These are phyloP conservation scores for Populus deltoides DNA, from an alignment of 345 rosid species.

Conservation along the genomic window DNA sequence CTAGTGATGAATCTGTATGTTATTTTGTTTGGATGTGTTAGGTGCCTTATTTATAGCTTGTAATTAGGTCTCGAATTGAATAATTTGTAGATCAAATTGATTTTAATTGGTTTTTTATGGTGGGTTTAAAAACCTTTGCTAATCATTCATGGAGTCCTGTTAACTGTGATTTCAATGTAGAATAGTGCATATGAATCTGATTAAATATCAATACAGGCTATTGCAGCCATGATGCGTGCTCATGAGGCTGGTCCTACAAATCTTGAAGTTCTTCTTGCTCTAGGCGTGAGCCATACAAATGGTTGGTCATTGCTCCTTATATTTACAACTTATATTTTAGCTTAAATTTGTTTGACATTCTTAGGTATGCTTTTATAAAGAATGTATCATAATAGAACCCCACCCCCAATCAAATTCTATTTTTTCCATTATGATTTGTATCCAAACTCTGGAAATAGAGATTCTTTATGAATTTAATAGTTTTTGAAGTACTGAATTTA, in stretches of 20 bases:
- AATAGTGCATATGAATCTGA: conserved; percentile 4
- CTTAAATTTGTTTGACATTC: not conserved
- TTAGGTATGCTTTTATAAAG: not conserved
- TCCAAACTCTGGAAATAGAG: not conserved
- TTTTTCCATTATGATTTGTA: not conserved
- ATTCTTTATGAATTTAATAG: not conserved
- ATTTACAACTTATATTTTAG: not conserved
- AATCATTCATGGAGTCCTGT: not conserved
- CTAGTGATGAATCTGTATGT: not conserved
- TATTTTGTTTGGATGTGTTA: not conserved
- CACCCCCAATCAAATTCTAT: not conserved
- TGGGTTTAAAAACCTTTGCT: not conserved
- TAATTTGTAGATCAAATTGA: not conserved
- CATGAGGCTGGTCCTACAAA: conserved; percentile 94
- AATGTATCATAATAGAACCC: not conserved
- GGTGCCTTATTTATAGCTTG: not conserved
- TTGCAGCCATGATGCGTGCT: conserved; percentile 99
- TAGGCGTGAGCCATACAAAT: conserved; percentile 98
- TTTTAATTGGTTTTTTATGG: not conserved
- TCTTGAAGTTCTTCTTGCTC: conserved; percentile 97
- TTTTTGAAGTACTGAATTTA: not conserved
- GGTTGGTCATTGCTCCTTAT: conserved; percentile 49
- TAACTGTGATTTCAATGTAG: not conserved
- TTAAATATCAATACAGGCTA: conserved; percentile 61
- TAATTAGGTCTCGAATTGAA: not conserved